These are phyloP conservation scores for Amphibolis antarctica DNA, from an alignment of 106 monocot genomes.

Conservation along the genomic window DNA sequence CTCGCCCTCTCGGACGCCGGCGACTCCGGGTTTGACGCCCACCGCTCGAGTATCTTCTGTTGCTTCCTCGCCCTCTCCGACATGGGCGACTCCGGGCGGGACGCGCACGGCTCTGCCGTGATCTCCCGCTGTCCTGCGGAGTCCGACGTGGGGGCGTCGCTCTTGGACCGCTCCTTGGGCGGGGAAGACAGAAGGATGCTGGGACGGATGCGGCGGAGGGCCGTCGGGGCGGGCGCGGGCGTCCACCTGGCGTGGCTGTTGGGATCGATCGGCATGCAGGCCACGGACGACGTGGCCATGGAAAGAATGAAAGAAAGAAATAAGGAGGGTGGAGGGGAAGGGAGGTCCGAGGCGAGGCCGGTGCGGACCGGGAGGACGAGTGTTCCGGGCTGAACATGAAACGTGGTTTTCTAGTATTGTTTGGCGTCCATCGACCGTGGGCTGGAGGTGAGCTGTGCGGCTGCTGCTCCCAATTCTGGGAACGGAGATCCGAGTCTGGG, in stretches of 20 bases:
- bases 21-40: background rate
- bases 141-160: background rate
- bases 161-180: too few species aligned
- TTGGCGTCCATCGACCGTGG: too few species aligned
- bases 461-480: too few species aligned
- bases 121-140: too few species aligned
- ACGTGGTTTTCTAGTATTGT: too few species aligned
- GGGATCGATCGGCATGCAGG: background rate
- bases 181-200: background rate
- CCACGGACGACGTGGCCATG: constrained; percentile 4
- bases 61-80: too few species aligned
- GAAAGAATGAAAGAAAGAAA: background rate
- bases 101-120: background rate
- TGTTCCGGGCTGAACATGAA: too few species aligned
- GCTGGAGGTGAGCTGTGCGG: too few species aligned
- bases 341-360: background rate
- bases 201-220: background rate
- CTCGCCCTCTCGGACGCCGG: background rate
- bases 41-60: background rate
- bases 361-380: too few species aligned
- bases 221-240: background rate
- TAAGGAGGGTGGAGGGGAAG: background rate
- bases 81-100: background rate
- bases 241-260: background rate
- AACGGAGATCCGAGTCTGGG: too few species aligned